Evolutionary conservation across 2,329 filamentous ascomycete genomes (phyloP).

Genomic region (Calonectria hongkongensis): DNA sequence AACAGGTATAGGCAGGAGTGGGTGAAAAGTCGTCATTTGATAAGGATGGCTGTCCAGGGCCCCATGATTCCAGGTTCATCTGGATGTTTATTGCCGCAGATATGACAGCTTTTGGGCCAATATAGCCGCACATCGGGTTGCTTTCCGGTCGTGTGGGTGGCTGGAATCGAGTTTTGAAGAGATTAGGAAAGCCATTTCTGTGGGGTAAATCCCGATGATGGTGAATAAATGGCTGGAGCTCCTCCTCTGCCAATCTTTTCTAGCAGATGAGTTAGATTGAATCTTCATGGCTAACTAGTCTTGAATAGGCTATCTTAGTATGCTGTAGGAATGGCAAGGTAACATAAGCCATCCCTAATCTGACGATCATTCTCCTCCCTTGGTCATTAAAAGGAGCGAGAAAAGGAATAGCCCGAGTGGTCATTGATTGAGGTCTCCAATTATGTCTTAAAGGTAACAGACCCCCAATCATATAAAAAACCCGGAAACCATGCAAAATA

Average conservation of each 20-base stretch:
- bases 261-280: neutral
- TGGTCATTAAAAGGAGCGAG: too few relatives aligned
- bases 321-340: too few relatives aligned
- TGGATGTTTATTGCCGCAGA: neutral
- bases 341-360: too few relatives aligned
- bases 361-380: too few relatives aligned
- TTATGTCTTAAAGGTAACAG: too few relatives aligned
- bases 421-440: too few relatives aligned
- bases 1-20: neutral
- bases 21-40: too few relatives aligned
- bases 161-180: too few relatives aligned
- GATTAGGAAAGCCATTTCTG: neutral
- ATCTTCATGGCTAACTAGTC: neutral
- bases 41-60: neutral
- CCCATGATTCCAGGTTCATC: neutral
- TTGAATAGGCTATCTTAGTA: too few relatives aligned
- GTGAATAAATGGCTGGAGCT: neutral
- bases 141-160: neutral
- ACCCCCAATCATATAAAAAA: too few relatives aligned
- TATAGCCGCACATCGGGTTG: neutral
- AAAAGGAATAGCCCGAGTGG: too few relatives aligned
- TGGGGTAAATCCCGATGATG: neutral
- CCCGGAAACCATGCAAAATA: too few relatives aligned
- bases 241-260: neutral
- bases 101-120: neutral